Percentiles rank a stretch among this genome's conserved stretches.
Evolutionary conservation across 352 stramenopile species (phyloP).

Genomic region (Saprolegnia parasitica): DNA sequence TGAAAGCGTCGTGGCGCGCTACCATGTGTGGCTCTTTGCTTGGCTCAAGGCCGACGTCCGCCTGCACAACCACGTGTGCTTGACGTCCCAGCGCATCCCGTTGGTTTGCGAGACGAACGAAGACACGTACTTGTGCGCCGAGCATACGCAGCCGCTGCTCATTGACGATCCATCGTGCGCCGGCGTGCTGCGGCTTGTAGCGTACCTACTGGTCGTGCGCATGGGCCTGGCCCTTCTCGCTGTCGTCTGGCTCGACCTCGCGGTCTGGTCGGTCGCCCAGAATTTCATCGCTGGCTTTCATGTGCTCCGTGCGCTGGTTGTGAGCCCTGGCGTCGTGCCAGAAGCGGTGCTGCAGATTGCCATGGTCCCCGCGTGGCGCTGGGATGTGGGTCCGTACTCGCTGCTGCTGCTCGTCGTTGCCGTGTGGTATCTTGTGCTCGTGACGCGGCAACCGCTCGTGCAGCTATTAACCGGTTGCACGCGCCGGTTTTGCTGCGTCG

Average conservation of each 20-base stretch:
- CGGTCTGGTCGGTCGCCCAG: neutral
- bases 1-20: neutral
- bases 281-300: neutral
- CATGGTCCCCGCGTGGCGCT: neutral
- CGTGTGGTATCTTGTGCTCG: neutral
- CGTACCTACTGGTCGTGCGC: neutral
- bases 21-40: neutral
- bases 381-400: neutral
- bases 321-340: neutral
- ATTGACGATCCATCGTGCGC: neutral
- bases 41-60: constrained; percentile 10
- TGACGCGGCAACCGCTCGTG: neutral
- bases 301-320: neutral
- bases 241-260: neutral
- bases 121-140: neutral
- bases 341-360: neutral
- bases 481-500: constrained; percentile 6
- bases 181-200: neutral
- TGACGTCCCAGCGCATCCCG: constrained; percentile 7
- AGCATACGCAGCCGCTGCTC: neutral
- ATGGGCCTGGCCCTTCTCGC: neutral
- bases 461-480: neutral
- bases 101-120: neutral
- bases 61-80: constrained; percentile 4
- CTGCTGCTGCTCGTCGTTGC: neutral